Base-by-base conservation (phyloP, 2,329 filamentous ascomycete species). In the Botrytis squamosa region DNA sequence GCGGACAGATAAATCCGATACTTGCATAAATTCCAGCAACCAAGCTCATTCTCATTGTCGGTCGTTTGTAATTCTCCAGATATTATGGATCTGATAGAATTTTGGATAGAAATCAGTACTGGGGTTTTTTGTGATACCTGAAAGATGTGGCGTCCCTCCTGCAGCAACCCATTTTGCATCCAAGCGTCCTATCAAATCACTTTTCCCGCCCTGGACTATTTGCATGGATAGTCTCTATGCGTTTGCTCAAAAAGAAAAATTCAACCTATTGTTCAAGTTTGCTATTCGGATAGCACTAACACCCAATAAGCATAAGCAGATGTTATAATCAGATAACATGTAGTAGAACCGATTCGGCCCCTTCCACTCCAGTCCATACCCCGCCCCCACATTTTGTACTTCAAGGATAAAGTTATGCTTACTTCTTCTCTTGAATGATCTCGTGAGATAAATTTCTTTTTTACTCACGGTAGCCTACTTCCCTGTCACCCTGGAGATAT, bases 161-260 rank as follows among this genome's bases (percentile, higher is more conserved):
- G 49, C 66, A 57, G 66, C 18, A 68, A 68, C 49, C 49, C 66
- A 42, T 57, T 42, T 33, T 57, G n/a, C n/a, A 6, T 25, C 49
- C 25, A 25, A 44, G 36, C 65, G 14, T 29, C 66, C n/a, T 42
- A 40, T 40, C 63, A 36, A 12, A 66, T 49, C 16, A 55, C 36
- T 20, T 49, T 10, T 49, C 7, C 22, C 4, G 22, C 14, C 38
- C 7, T 4, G 12, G 7, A 22, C 7, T 25, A 44, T 52, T 66
- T 66, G 64, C 29, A 46, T 33, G 22, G 10, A 29, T 22, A n/a
- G 10, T 20, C 4, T n/a, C 12, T 62, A 62, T 25, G 14, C 12
- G 22, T 62, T 62, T 62, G 22, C 14, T 40, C 59, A 8, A n/a
- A 4, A 38, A 20, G 5, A 10, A 33, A 36, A 46, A 38, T 8